Evolutionary conservation across 2,329 filamentous ascomycete species (phyloP).

Genomic region (Alternaria sp.): DNA sequence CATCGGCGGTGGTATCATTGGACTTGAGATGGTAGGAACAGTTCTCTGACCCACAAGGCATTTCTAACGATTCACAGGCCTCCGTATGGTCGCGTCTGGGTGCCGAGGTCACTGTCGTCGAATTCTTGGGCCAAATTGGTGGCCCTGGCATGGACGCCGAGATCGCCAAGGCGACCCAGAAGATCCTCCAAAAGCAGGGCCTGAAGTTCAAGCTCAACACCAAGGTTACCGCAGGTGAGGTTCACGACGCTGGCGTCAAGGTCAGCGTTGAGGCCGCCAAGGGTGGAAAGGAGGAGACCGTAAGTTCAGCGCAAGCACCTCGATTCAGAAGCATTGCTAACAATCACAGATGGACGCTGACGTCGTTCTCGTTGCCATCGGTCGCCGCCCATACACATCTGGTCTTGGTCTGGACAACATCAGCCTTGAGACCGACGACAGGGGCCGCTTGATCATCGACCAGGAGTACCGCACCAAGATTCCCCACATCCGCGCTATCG

Average conservation of each 20-base stretch:
- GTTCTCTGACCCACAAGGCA: conserved; percentile 15
- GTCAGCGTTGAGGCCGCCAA: conserved; percentile 91
- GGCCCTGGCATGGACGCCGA: conserved; percentile 97
- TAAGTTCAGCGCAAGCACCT: conserved; percentile 56
- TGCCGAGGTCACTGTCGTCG: conserved; percentile 93
- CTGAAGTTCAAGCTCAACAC: conserved; percentile 98
- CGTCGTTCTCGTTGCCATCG: conserved; percentile 95
- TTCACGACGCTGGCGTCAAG: conserved; percentile 77
- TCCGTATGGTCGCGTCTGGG: conserved; percentile 97
- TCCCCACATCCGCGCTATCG: conserved; percentile 95
- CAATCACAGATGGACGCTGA: conserved; percentile 81
- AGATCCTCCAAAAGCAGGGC: conserved; percentile 94
- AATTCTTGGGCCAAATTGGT: conserved; percentile 95
- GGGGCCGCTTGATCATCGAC: conserved; percentile 94
- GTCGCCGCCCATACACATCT: conserved; percentile 90
- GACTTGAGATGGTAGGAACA: conserved; percentile 84
- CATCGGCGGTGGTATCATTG: conserved; percentile 98
- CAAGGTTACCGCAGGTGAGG: conserved; percentile 89
- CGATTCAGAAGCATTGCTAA: conserved; percentile 9
- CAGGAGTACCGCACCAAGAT: conserved; percentile 98
- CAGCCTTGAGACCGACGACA: conserved; percentile 89
- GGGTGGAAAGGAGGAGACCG: conserved; percentile 92
- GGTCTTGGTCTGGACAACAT: conserved; percentile 94
- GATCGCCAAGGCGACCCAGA: conserved; percentile 89
- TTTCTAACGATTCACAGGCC: conserved; percentile 55